A percentile compares a stretch with the other conserved stretches of the same genome.
Conservation (phyloP, 2,329 filamentous ascomycete species). For the Cytospora schulzeri region DNA sequence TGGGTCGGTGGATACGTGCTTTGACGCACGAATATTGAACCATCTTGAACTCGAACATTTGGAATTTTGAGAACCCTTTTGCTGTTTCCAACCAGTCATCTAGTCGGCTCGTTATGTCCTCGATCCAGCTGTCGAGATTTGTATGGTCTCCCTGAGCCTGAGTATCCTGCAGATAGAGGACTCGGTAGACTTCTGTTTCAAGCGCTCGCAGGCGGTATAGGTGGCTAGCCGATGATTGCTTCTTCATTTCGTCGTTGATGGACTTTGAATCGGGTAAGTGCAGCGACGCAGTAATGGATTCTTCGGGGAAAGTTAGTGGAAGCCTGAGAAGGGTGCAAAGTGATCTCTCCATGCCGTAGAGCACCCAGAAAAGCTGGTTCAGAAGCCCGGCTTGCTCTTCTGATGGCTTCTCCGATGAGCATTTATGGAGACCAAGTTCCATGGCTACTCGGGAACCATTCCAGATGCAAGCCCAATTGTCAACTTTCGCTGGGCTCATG, state of each 20-base stretch:
- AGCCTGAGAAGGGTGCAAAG: slow-evolving; percentile 16
- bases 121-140: slow-evolving; percentile 8
- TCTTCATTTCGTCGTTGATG: slow-evolving; percentile 12
- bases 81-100: slow-evolving; percentile 18
- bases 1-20: slow-evolving; percentile 16
- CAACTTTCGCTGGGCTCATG: slow-evolving; percentile 15
- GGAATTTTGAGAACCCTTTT: slow-evolving; percentile 11
- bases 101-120: slow-evolving; percentile 38
- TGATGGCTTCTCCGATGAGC: neutral
- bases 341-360: slow-evolving; percentile 20
- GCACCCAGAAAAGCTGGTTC: slow-evolving; percentile 15
- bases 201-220: slow-evolving; percentile 19
- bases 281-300: slow-evolving; percentile 10
- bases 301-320: slow-evolving; percentile 10
- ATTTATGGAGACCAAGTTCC: slow-evolving; percentile 17
- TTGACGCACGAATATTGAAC: slow-evolving; percentile 17
- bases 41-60: slow-evolving; percentile 22
- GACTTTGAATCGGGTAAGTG: slow-evolving; percentile 8
- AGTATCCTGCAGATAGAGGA: slow-evolving; percentile 14
- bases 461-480: slow-evolving; percentile 18
- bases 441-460: slow-evolving; percentile 8
- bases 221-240: slow-evolving; percentile 13
- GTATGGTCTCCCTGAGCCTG: neutral
- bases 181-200: slow-evolving; percentile 18
- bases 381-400: neutral